A percentile compares a stretch with the other conserved stretches of the same genome.
phyloP scores from a whole-genome alignment of 129 eudicot genomes.

The Flaveria bidentis region DNA sequence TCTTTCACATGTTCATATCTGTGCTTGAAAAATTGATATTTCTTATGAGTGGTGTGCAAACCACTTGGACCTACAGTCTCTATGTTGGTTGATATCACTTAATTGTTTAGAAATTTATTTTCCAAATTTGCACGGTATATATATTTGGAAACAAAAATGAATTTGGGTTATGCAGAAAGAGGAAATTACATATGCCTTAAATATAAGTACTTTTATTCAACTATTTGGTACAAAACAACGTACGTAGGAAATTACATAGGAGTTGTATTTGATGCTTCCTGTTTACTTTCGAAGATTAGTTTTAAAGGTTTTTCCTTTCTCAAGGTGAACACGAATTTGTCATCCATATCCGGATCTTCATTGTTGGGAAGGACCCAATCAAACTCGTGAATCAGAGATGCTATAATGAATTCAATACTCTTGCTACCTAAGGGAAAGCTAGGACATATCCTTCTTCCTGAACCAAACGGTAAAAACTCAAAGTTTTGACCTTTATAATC shows the following conservation, averaged over 20 bases:
- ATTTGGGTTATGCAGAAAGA: neutral
- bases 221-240: neutral
- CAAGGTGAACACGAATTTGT: conserved; percentile 16
- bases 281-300: conserved; percentile 11
- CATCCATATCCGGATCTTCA: conserved; percentile 36
- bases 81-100: too few species aligned
- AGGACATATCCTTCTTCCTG: conserved; percentile 39
- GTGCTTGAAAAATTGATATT: too few species aligned
- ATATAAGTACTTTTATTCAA: neutral
- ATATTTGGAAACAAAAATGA: too few species aligned
- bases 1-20: too few species aligned
- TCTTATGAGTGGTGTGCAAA: too few species aligned
- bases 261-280: neutral
- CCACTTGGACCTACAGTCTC: too few species aligned
- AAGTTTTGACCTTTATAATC: conserved; percentile 1
- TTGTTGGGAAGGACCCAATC: conserved; percentile 31
- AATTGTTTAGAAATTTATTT: too few species aligned
- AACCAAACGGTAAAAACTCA: conserved; percentile 31
- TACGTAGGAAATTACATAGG: neutral
- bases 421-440: conserved; percentile 26
- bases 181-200: neutral
- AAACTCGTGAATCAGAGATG: conserved; percentile 31
- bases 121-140: too few species aligned
- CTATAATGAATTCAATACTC: conserved; percentile 21
- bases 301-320: conserved; percentile 22